Base-by-base conservation (phyloP, 805 yeast genomes). In the Yamadazyma takamatsuzukensis region DNA sequence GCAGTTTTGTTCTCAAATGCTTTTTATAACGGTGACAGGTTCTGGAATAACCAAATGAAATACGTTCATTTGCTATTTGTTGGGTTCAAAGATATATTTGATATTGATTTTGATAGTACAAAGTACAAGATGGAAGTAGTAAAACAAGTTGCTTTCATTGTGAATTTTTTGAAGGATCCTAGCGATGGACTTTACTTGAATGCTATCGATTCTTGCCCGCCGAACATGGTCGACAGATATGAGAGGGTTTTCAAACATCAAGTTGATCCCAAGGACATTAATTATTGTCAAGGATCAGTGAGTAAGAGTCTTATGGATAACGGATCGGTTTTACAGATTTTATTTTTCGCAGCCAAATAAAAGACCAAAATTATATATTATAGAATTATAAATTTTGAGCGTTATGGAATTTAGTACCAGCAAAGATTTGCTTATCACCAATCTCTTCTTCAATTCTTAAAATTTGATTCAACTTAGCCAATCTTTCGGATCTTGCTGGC, bases 31-130 rank as follows among this genome's bases (percentile, higher is more conserved):
- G 32, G 33, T 3, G 37, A 44, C 30, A 51, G 53, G 6, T 37
- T 35, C 27, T 55, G 59, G 61, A 49, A 51, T 28, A 51, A 53
- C 38, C 37, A 32, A 11, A 33, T 51, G 25, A 39, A 48, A 22
- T 55, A 54, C 34, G 33, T 39, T 7, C 50, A 54, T 25, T 40
- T 55, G 14, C 34, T 53, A 12, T 53, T 44, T 29, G 40, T 37
- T 4, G 61, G 61, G 1, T 41, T 47, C 25, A 45, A 41, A 8
- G 59, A 54, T 32, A 39, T 47, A 18, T 25, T 25, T 10, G 8
- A 14, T 4, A 18, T 26, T 3, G 27, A 15, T 6, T 23, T 16
- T 14, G 17, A 21, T 21, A 27, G 12, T 15, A 23, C 5, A 18
- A 34, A 7, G 9, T 21, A 27, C 30, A 41, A 41, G 22, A 16